phyloP scores from a whole-genome alignment of 331 rosid genomes.

The Acacia concinna region DNA sequence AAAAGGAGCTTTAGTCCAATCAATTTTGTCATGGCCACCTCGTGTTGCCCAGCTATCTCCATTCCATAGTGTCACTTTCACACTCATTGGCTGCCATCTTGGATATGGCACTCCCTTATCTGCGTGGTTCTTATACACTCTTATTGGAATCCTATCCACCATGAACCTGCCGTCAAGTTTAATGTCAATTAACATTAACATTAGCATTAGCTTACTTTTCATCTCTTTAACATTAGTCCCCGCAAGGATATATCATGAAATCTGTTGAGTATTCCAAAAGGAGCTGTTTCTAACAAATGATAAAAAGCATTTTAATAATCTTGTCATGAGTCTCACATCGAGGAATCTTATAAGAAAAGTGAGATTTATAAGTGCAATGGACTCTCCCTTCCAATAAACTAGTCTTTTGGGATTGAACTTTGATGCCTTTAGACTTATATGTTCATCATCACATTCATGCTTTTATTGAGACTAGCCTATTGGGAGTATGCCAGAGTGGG shows the following conservation, averaged over 20 bases:
- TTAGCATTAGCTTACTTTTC: background rate
- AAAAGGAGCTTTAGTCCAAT: constrained; percentile 85
- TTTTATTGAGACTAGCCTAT: no score
- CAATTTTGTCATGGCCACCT: constrained; percentile 86
- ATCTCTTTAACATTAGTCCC: background rate
- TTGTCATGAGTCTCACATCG: no score
- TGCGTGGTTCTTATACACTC: constrained; percentile 86
- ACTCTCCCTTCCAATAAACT: no score
- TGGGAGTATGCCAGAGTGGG: no score
- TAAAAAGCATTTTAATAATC: no score
- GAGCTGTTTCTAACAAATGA: background rate
- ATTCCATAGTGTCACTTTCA: constrained; percentile 76
- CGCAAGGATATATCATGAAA: background rate
- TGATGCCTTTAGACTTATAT: no score
- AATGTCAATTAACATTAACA: background rate
- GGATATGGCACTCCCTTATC: constrained; percentile 85
- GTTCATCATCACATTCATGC: no score
- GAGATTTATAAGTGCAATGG: no score
- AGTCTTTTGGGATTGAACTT: no score
- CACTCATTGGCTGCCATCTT: constrained; percentile 85
- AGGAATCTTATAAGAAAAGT: no score
- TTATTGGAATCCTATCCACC: constrained; percentile 83
- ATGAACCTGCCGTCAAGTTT: constrained; percentile 51
- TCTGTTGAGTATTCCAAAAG: background rate
- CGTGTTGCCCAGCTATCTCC: constrained; percentile 92